Percentiles rank a stretch among this genome's conserved stretches.
phyloP scores from a whole-genome alignment of 2,329 filamentous ascomycete species.

The Paecilomyces sp. region DNA sequence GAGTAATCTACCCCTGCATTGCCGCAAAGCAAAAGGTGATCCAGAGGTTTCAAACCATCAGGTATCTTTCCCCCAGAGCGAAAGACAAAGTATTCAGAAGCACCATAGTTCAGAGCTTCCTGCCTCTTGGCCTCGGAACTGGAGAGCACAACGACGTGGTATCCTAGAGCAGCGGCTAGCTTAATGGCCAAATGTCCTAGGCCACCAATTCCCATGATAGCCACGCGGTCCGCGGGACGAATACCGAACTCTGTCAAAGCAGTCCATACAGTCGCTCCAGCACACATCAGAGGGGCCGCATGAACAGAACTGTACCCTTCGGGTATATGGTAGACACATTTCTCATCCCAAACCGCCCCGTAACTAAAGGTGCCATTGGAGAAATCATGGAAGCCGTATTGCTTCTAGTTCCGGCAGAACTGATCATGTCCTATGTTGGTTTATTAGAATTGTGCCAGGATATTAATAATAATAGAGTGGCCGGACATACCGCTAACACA shows the following conservation, averaged over 20 bases:
- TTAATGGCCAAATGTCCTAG: neutral
- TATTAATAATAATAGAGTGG: neutral
- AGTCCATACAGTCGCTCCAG: neutral
- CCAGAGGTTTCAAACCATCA: too few relatives aligned
- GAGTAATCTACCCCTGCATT: too few relatives aligned
- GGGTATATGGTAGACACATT: too few relatives aligned
- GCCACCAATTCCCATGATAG: neutral
- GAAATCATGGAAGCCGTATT: neutral
- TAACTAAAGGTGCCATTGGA: neutral
- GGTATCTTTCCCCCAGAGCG: too few relatives aligned
- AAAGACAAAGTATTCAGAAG: neutral
- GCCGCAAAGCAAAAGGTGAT: too few relatives aligned
- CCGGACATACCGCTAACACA: slow-evolving; percentile 20
- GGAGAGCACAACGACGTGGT: neutral
- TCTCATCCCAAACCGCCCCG: too few relatives aligned
- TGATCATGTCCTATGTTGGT: neutral
- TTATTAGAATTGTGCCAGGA: too few relatives aligned
- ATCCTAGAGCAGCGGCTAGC: neutral
- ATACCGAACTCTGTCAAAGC: neutral
- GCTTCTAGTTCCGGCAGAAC: neutral
- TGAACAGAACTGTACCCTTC: neutral
- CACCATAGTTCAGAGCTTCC: neutral
- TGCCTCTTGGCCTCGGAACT: neutral
- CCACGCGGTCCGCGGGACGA: neutral
- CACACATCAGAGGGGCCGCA: neutral